Evolutionary conservation across 441 rosid species (phyloP), one percentile per base, ranked within the genome.

Genomic region (Erysimum cheiri): DNA sequence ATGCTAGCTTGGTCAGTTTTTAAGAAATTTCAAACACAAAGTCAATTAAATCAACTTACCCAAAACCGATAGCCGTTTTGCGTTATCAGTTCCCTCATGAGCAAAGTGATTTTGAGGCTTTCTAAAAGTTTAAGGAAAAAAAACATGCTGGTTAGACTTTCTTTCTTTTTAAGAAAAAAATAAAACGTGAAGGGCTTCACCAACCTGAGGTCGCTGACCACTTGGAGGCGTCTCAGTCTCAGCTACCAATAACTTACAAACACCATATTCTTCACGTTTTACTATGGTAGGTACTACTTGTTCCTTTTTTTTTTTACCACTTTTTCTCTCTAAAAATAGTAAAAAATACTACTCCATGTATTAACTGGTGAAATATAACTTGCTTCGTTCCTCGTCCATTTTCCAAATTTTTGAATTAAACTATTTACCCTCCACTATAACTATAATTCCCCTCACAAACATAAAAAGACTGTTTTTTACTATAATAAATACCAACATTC

Each of bases 241-340:
- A 60, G 63, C 73, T 67, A 67, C 73, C 78, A 67, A 22, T 35
- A 11, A 24, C 14, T 5, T 59, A 66, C 68, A 67, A 67, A 33
- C 49, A 52, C 22, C 78, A 67, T 46, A 74, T 74, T 67, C 50
- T 67, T 62, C 78, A 74, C 78, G 70, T 68, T 74, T 53, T 48
- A 46, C 28, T 68, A 36, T 48, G 72, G 68, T 68, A 54, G 64
- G 69, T 68, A 47, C 62, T 22, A 22, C 2, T 22, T 22, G 24
- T 22, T 22, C 24, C 24, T 1, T n/a, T n/a, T n/a, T 1, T 22
- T 22, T 22, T 22, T 22, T 22, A 22, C 24, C 24, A 0, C 24
- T 22, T 22, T 22, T 22, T 22, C 24, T 22, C 24, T 22, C 24
- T 22, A 22, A 22, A 1, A 22, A 22, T 22, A 22, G 24, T 22